Base-by-base conservation (phyloP, 805 yeast species). In the Pichia rugopelliculosa region DNA sequence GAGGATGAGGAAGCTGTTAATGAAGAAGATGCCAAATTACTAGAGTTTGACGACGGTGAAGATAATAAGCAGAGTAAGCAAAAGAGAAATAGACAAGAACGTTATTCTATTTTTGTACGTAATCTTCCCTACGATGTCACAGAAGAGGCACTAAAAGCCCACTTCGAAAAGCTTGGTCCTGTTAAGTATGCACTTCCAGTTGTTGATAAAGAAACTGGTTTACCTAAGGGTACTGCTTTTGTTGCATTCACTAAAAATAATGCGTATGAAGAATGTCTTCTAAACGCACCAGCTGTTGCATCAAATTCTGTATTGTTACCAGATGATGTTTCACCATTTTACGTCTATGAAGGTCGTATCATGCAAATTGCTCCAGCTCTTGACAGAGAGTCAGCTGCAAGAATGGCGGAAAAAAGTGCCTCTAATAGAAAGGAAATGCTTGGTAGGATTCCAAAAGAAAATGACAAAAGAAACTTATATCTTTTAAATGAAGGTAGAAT, bases 71-170 rank as follows among this genome's bases (percentile, higher is more conserved):
- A 21, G 24, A 63, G 64, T 34, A 67, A 59, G 52, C 67, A 68
- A 44, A 70, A 70, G 48, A 62, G 65, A 39, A 85, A 86, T 64
- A 82, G 71, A 62, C 82, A 79, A 61, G 93, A 85, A 56, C 71
- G 76, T 6, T 84, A 59, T 53, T 82, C 96, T 6, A 66, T 93
- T 22, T 93, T 93, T 61, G 87, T 93, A 11, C 80, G 99, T 61
- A 93, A 93, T 60, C 79, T 93, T 33, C 98, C 99, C 1, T 93
- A 91, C 60, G 96, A 88, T 65, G 95, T 96, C 5, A 88, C 95
- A 33, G 76, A 76, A 42, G 97, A 90, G 47, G 66, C 82, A 1
- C 72, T 93, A 36, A 74, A 71, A 42, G 87, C 80, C 45, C 98
- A 91, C 63, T 93, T 93, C 59, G 66, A 68, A 49, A 76, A 79